Conservation (phyloP, 495 filamentous ascomycete species). For the Hyaloscypha hepaticicola region DNA sequence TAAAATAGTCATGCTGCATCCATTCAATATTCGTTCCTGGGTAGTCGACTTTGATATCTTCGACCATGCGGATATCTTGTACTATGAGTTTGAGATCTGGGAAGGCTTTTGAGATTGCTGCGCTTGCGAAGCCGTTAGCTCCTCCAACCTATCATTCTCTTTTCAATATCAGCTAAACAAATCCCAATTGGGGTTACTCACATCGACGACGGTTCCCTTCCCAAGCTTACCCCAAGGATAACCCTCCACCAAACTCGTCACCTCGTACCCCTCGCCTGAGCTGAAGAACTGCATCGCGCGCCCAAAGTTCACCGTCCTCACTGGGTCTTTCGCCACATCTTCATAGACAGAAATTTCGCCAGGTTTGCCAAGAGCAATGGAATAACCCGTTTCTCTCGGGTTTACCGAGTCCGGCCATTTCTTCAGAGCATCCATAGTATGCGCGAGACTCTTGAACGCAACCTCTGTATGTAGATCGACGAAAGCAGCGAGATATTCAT, state of each 20-base stretch:
- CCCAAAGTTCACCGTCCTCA: conserved; percentile 15
- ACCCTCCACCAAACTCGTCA: conserved; percentile 7
- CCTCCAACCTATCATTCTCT: conserved; percentile 37
- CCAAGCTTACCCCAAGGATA: conserved; percentile 18
- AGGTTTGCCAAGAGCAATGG: conserved; percentile 14
- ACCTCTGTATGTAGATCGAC: conserved; percentile 21
- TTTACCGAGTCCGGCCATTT: conserved; percentile 31
- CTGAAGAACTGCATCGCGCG: conserved; percentile 14
- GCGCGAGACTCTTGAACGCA: conserved; percentile 13
- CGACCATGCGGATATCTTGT: conserved; percentile 30
- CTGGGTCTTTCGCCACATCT: conserved; percentile 15
- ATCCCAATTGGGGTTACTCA: no score
- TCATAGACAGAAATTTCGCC: conserved; percentile 9
- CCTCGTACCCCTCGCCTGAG: conserved; percentile 12
- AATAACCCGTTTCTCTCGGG: conserved; percentile 28
- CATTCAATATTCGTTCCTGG: conserved; percentile 36
- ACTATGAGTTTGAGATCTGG: conserved; percentile 34
- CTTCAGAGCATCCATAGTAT: conserved; percentile 30
- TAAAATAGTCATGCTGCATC: conserved; percentile 45
- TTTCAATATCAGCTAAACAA: no score
- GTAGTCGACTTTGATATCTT: conserved; percentile 15
- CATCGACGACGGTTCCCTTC: conserved; percentile 18
- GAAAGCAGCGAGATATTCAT: conserved; percentile 14
- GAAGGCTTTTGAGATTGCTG: conserved; percentile 34
- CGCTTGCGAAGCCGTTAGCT: conserved; percentile 32